phyloP scores from a whole-genome alignment of 352 stramenopile genomes.

The Phytophthora melonis region DNA sequence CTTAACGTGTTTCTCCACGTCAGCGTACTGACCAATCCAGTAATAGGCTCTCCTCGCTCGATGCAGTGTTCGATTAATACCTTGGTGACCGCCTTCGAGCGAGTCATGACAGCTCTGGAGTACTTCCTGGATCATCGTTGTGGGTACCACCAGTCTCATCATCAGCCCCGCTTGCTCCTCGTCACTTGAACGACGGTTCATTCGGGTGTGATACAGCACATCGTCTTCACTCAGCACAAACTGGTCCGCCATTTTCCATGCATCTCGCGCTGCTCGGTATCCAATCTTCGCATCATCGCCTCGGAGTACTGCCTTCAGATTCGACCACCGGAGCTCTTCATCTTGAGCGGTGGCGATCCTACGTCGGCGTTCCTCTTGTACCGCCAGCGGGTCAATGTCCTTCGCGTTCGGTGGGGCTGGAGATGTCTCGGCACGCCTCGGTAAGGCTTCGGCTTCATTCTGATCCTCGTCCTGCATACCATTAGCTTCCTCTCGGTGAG shows the following conservation, averaged over 20 bases:
- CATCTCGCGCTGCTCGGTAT: slow-evolving; percentile 3
- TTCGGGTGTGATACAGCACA: slow-evolving; percentile 8
- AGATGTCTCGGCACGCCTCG: too few relatives aligned
- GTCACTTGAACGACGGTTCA: background rate
- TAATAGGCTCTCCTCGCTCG: background rate
- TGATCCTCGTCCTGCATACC: too few relatives aligned
- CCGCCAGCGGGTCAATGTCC: too few relatives aligned
- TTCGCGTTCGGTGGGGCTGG: too few relatives aligned
- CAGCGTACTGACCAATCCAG: slow-evolving; percentile 6
- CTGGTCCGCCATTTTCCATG: slow-evolving; percentile 12
- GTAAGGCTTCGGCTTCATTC: too few relatives aligned
- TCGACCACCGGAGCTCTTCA: too few relatives aligned
- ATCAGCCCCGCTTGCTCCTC: background rate
- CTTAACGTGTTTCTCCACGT: slow-evolving; percentile 3
- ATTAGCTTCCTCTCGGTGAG: too few relatives aligned
- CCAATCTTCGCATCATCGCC: background rate
- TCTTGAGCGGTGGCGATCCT: too few relatives aligned
- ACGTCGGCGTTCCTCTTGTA: too few relatives aligned
- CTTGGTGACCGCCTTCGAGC: slow-evolving; percentile 13
- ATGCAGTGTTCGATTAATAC: background rate
- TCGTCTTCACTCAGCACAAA: slow-evolving; percentile 13
- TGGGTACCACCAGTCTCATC: slow-evolving; percentile 15
- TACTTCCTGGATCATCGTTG: slow-evolving; percentile 19
- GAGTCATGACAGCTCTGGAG: slow-evolving; percentile 22
- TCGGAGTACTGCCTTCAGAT: too few relatives aligned